phyloP scores from a whole-genome alignment of 2,329 filamentous ascomycete genomes.

The Dendrostoma leiphaemia region DNA sequence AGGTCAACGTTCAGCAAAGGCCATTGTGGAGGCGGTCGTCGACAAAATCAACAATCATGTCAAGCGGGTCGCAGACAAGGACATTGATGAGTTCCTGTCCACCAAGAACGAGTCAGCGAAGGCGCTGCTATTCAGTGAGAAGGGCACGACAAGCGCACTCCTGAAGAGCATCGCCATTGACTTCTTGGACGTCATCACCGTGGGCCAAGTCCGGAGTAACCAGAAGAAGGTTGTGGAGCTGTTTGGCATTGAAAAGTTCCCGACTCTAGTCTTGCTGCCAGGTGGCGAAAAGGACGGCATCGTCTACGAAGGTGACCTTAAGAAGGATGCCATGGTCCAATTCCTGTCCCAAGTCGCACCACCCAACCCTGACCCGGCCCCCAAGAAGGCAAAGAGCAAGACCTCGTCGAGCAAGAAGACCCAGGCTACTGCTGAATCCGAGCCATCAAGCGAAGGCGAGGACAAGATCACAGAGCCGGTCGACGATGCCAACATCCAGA shows the following conservation, averaged over 20 bases:
- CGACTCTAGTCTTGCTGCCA: conserved; percentile 76
- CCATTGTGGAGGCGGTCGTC: conserved; percentile 80
- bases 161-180: conserved; percentile 86
- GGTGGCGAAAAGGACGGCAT: conserved; percentile 66
- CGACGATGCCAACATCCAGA: conserved; percentile 45
- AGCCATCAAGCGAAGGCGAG: conserved; percentile 27
- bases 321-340: conserved; percentile 75
- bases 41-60: conserved; percentile 93
- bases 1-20: conserved; percentile 78
- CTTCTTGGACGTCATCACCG: conserved; percentile 73
- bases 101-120: conserved; percentile 70
- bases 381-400: conserved; percentile 44
- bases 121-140: conserved; percentile 90
- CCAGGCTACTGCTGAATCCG: conserved; percentile 32
- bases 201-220: conserved; percentile 83
- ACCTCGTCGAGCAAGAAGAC: conserved; percentile 37
- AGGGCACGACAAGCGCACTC: conserved; percentile 81
- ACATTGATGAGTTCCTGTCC: conserved; percentile 70
- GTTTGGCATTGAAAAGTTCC: conserved; percentile 77
- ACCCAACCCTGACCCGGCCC: conserved; percentile 75
- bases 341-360: conserved; percentile 78
- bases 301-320: conserved; percentile 78
- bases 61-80: conserved; percentile 74
- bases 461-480: conserved; percentile 37
- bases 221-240: conserved; percentile 68